Evolutionary conservation across 2,329 filamentous ascomycete species (phyloP).

Genomic region (Pseudocercospora cruenta): DNA sequence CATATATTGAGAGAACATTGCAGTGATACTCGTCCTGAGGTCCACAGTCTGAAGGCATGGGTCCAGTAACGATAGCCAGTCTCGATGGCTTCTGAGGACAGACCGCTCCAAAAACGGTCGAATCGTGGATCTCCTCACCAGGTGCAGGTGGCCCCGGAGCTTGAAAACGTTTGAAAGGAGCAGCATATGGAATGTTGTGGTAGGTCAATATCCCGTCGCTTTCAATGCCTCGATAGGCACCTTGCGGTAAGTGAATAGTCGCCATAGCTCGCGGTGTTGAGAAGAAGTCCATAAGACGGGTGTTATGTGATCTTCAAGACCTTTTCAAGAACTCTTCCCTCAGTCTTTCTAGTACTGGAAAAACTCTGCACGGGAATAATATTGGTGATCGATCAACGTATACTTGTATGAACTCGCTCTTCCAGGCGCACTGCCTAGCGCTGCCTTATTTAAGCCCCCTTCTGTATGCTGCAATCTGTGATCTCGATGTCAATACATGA

Average conservation of each 20-base stretch:
- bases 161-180: not conserved
- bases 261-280: not conserved
- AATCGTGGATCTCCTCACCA: not conserved
- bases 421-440: too few species aligned
- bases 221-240: slow-evolving; percentile 1
- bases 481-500: too few species aligned
- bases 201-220: not conserved
- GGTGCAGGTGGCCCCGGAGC: not conserved
- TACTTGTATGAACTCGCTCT: too few species aligned
- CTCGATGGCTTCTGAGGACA: slow-evolving; percentile 1
- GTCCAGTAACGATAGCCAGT: not conserved
- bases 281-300: not conserved
- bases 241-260: not conserved
- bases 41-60: not conserved
- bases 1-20: not conserved
- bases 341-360: too few species aligned
- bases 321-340: not conserved
- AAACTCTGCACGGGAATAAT: too few species aligned
- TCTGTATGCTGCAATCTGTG: too few species aligned
- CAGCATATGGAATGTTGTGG: not conserved
- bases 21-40: slow-evolving; percentile 1
- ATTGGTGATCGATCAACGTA: too few species aligned
- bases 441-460: too few species aligned
- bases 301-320: not conserved
- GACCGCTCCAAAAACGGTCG: not conserved